Evolutionary conservation across 805 yeast species (phyloP), one percentile per base, ranked within the genome.

Genomic region (Candida parachauliodes): DNA sequence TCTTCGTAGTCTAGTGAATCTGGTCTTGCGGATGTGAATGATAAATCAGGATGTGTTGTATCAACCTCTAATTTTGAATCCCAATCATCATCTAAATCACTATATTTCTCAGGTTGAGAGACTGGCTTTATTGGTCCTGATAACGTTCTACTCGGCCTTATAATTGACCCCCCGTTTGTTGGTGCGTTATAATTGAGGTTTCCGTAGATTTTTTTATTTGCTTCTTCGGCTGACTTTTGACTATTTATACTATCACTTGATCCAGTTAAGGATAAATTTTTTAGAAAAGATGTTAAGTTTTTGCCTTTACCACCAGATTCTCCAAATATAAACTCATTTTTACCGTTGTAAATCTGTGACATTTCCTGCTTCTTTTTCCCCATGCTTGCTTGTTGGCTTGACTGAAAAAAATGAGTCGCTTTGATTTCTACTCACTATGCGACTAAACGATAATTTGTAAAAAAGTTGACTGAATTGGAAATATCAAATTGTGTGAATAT

Each of bases 71-170:
- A 58, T 28, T 60, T 70, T 14, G 77, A 94, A 57, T 88, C 91
- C 96, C 96, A 88, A 59, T 88, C 96, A 49, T 85, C 95, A 55
- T 88, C 96, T 40, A 81, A 64, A 54, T 88, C 95, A 30, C 79
- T 67, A 52, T 81, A 83, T 40, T 51, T 46, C n/a, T 48, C 42
- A 4, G 34, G 28, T 30, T 28, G 21, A 34, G 31, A 40, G 41
- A 28, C 36, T 28, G 32, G 21, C 21, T 21, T 28, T 20, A 22
- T 23, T 15, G 23, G 12, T n/a, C 40, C 38, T 3, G 39, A 36
- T 29, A 42, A 28, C 11, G 32, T 8, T 25, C 24, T 47, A 4
- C 46, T 37, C 28, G 48, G 40, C 30, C 43, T 44, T 10, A 28
- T 5, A 19, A 29, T 28, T 9, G 37, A 28, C 22, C 34, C 40